Evolutionary conservation across 768 basidiomycete species (phyloP).

Genomic region (Amanita pseudoporphyria): DNA sequence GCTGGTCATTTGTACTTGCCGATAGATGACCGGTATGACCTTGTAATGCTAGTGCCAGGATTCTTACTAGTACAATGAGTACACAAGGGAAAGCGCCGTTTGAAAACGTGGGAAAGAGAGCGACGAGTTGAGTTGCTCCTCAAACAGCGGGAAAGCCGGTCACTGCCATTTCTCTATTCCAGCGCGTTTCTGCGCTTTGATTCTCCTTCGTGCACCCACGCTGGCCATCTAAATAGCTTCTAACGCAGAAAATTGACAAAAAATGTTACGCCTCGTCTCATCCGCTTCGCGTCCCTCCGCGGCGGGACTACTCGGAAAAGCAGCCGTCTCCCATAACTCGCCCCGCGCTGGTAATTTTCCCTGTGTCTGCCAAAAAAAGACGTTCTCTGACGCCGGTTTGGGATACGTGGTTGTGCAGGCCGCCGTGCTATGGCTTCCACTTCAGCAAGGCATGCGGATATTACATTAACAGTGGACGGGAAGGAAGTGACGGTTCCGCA

Average conservation of each 20-base stretch:
- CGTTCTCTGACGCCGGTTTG: background rate
- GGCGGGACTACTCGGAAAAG: conserved; percentile 63
- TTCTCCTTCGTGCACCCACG: background rate
- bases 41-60: too few relatives aligned
- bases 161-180: background rate
- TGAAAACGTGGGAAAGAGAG: background rate
- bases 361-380: conserved; percentile 1
- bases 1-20: too few relatives aligned
- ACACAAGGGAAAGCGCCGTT: background rate
- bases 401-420: conserved; percentile 25
- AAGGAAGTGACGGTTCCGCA: conserved; percentile 97
- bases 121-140: background rate
- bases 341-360: conserved; percentile 19
- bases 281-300: conserved; percentile 49
- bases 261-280: conserved; percentile 65
- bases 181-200: background rate
- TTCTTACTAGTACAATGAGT: too few relatives aligned
- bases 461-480: conserved; percentile 92
- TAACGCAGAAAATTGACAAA: background rate
- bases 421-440: conserved; percentile 58
- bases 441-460: conserved; percentile 58
- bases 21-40: too few relatives aligned
- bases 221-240: background rate
- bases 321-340: conserved; percentile 32
- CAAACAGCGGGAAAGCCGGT: background rate